Evolutionary conservation across 148 eudicot species (phyloP).

Genomic region (Fallopia convolvulus): DNA sequence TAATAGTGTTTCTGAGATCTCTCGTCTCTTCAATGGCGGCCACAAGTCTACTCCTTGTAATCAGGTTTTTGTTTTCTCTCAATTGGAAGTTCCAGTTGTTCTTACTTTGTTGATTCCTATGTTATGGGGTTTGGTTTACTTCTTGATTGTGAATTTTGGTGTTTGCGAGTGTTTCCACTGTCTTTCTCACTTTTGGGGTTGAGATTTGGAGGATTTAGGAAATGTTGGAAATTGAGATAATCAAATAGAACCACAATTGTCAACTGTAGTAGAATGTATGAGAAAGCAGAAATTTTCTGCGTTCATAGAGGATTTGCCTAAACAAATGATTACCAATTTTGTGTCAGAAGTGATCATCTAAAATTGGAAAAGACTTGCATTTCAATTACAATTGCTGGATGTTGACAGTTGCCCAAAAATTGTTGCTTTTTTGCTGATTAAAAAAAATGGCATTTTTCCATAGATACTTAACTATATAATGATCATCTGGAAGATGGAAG

Average conservation of each 20-base stretch:
- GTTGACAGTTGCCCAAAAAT: not conserved
- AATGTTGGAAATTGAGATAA: not conserved
- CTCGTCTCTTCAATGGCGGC: not conserved
- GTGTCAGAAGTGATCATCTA: not conserved
- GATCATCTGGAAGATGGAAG: not conserved
- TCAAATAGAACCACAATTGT: not conserved
- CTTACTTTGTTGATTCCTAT: not conserved
- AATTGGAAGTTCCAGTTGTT: not conserved
- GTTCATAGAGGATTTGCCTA: not conserved
- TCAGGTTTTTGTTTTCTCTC: not conserved
- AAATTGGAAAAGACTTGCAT: not conserved
- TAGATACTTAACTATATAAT: not conserved
- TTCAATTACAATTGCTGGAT: not conserved
- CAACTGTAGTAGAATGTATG: not conserved
- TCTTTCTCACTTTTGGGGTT: not conserved
- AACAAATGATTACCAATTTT: not conserved
- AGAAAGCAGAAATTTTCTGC: not conserved
- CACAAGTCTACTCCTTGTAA: conserved; percentile 6
- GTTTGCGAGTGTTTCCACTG: not conserved
- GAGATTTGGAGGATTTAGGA: not conserved
- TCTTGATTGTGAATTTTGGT: not conserved
- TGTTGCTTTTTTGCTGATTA: not conserved
- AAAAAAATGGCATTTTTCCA: not conserved
- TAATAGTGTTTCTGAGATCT: not conserved
- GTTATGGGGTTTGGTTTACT: not conserved